Base-by-base conservation (phyloP, 2,329 filamentous ascomycete genomes). In the Pestalotiopsis sp. region DNA sequence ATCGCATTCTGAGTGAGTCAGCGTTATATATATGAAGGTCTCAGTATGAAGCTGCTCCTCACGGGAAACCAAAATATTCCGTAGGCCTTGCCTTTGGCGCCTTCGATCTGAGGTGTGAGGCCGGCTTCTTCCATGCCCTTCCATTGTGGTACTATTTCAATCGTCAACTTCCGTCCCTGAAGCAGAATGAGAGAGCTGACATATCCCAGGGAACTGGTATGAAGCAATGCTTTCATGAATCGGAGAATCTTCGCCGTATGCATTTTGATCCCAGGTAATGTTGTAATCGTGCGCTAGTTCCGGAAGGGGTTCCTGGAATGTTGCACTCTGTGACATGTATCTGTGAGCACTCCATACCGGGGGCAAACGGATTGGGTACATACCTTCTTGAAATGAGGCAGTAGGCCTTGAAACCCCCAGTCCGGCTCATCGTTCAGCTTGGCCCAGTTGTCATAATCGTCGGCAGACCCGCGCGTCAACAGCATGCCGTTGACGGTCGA, bases 401-500 rank as follows among this genome's bases (percentile, higher is more conserved):
- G 20, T 11, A 65, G 25, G 2, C 62, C 62, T 27, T 52, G 13
- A 25, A 65, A 56, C 13, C 62, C 38, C 62, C 62, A 65, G 7
- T 13, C 62, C 0, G 40, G 4, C 9, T 65, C 62, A 4, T 65
- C 38, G 17, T 65, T 65, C 13, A 65, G 13, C 41, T 31, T 45
- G 4, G 20, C 62, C 62, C 62, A 65, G 40, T 56, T 65, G 23
- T 65, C 41, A 40, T 65, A 65, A 5, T 65, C 62, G 20, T 52
- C 41, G 4, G 62, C 62, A 9, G 62, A 36, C 5, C 62, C 62
- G 20, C 62, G 62, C 1, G 27, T 23, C 20, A 65, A 23, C 62
- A 65, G 31, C 62, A 65, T 65, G 38, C 62, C 38, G n/a, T 65
- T 65, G 38, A 65, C 27, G n/a, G 62, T 65, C 13, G 62, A 65